These are phyloP conservation scores for Taphrina wiesneri DNA, from an alignment of 1,139 yeast species.

Conservation along the genomic window DNA sequence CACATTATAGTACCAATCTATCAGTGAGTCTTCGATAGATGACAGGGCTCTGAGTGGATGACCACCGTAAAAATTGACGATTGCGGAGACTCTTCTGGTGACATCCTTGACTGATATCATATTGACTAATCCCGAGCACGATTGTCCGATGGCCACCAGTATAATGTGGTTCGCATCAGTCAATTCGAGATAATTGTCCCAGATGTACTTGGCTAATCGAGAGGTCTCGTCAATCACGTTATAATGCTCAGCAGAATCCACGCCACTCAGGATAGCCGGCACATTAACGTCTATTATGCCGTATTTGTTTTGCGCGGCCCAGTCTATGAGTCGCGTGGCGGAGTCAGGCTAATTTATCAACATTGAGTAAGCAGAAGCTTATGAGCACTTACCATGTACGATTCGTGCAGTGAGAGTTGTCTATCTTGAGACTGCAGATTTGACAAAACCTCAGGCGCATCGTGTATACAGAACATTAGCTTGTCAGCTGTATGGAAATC, in stretches of 20 bases:
- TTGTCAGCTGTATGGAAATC: conserved; percentile 65
- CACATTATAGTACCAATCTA: conserved; percentile 32
- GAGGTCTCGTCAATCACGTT: conserved; percentile 67
- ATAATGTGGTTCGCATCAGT: conserved; percentile 64
- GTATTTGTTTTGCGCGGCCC: conserved; percentile 60
- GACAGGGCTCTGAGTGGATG: conserved; percentile 18
- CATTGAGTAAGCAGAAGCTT: neutral
- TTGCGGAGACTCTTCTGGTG: conserved; percentile 24
- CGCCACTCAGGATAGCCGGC: conserved; percentile 52
- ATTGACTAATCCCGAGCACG: conserved; percentile 84
- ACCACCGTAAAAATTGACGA: conserved; percentile 27
- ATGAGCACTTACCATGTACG: conserved; percentile 51
- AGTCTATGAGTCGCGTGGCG: conserved; percentile 57
- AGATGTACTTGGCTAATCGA: conserved; percentile 71
- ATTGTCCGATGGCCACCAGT: conserved; percentile 85
- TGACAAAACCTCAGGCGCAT: conserved; percentile 93
- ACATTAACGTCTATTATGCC: conserved; percentile 84
- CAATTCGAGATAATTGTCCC: conserved; percentile 85
- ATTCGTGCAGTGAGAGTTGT: conserved; percentile 59
- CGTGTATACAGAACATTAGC: conserved; percentile 74
- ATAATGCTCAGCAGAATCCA: conserved; percentile 48
- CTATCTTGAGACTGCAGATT: conserved; percentile 80
- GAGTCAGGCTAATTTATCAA: conserved; percentile 53
- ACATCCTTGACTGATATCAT: conserved; percentile 50
- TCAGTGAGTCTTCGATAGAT: conserved; percentile 25